Conservation (phyloP, 495 filamentous ascomycete species). For the Paragyromitra xinjiangensis region DNA sequence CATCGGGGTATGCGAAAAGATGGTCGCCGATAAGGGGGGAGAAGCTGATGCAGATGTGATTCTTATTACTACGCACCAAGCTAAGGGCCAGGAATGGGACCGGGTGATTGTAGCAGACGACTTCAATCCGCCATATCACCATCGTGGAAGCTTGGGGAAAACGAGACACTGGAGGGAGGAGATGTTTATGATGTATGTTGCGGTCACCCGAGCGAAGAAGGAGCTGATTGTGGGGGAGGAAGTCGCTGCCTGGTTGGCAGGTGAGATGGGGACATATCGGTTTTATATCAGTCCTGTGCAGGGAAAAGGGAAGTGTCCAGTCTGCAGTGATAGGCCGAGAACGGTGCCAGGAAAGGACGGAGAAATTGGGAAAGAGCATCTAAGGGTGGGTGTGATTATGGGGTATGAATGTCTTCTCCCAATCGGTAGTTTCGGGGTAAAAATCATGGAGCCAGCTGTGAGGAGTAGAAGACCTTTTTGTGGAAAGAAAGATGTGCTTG, state of each 20-base stretch:
- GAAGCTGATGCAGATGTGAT: conserved; percentile 44
- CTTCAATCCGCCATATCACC: conserved; percentile 32
- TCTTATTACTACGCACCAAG: conserved; percentile 48
- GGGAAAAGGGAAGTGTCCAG: conserved; percentile 25
- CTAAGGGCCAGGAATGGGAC: conserved; percentile 54
- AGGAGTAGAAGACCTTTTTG: neutral
- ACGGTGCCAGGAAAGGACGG: neutral
- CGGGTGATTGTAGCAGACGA: conserved; percentile 46
- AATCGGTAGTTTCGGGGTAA: conserved; percentile 19
- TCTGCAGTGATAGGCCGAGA: neutral
- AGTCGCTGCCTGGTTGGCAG: conserved; percentile 29
- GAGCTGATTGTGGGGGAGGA: conserved; percentile 39
- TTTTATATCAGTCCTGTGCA: conserved; percentile 32
- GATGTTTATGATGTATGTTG: conserved; percentile 49
- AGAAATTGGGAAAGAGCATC: neutral
- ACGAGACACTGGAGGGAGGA: conserved; percentile 38
- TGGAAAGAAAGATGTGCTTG: conserved; percentile 30
- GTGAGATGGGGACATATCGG: conserved; percentile 38
- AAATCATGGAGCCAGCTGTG: conserved; percentile 5
- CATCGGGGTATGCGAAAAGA: conserved; percentile 30
- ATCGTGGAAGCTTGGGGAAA: neutral
- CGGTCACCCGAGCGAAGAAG: conserved; percentile 50
- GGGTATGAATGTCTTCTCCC: conserved; percentile 35
- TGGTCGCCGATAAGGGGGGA: conserved; percentile 27
- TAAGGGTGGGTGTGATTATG: conserved; percentile 7